These are phyloP conservation scores for Juncus inflexus DNA, from an alignment of 176 grass and related monocot genomes.

Conservation along the genomic window DNA sequence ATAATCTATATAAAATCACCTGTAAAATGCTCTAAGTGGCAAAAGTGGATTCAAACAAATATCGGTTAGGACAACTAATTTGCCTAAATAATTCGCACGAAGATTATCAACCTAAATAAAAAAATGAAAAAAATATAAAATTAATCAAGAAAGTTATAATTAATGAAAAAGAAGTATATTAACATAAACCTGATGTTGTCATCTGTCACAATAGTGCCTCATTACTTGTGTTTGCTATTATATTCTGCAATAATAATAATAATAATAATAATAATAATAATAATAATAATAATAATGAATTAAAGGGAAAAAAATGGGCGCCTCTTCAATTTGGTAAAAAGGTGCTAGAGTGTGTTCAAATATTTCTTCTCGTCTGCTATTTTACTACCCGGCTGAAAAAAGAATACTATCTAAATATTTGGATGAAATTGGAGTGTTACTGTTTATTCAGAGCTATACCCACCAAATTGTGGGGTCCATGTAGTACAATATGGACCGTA, in stretches of 20 bases:
- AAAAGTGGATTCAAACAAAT: slow-evolving; percentile 89
- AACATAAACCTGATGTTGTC: slow-evolving; percentile 71
- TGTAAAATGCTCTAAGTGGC: slow-evolving; percentile 96
- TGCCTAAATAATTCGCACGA: slow-evolving; percentile 84
- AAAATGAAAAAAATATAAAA: slow-evolving; percentile 1
- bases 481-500: no score
- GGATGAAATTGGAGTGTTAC: no score
- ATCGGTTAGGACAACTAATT: slow-evolving; percentile 59
- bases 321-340: slow-evolving; percentile 99
- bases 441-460: no score
- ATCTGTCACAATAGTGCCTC: slow-evolving; percentile 53
- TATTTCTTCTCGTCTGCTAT: slow-evolving; percentile 41
- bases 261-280: no score
- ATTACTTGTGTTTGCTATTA: slow-evolving; percentile 57
- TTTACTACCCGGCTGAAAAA: slow-evolving; percentile 66
- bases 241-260: slow-evolving; percentile 42
- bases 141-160: slow-evolving; percentile 18
- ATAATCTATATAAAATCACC: slow-evolving; percentile 38
- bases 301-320: slow-evolving; percentile 14
- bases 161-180: background rate
- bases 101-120: slow-evolving; percentile 50
- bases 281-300: no score
- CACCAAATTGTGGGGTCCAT: no score
- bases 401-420: background rate
- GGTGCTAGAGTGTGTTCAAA: slow-evolving; percentile 91